Conservation (phyloP, 2,329 filamentous ascomycete species). For the Ceratocystis cacaofunesta region DNA sequence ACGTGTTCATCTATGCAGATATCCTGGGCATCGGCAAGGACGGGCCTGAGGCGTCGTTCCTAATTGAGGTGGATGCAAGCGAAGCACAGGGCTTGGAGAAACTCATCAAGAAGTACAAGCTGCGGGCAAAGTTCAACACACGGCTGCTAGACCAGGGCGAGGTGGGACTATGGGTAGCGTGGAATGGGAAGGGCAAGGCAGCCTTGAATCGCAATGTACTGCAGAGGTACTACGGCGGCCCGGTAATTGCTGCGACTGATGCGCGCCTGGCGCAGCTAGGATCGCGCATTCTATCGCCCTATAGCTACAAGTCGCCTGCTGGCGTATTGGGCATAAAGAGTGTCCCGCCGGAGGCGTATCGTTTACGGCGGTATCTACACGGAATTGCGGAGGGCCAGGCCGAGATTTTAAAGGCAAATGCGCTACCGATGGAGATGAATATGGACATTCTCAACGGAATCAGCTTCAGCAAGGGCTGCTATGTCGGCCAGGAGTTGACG, state of each 20-base stretch:
- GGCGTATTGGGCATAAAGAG: constrained; percentile 31
- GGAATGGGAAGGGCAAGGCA: constrained; percentile 38
- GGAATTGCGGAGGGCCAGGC: constrained; percentile 74
- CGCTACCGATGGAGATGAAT: constrained; percentile 78
- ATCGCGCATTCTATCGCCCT: constrained; percentile 29
- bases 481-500: constrained; percentile 90
- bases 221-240: background rate
- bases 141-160: constrained; percentile 51
- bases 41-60: constrained; percentile 27
- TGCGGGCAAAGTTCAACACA: constrained; percentile 64
- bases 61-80: constrained; percentile 68
- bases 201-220: background rate
- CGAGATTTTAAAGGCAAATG: constrained; percentile 56
- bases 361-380: constrained; percentile 57
- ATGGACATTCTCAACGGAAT: constrained; percentile 74
- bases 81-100: constrained; percentile 48
- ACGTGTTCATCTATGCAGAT: constrained; percentile 72
- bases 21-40: constrained; percentile 18
- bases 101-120: constrained; percentile 72
- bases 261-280: constrained; percentile 42
- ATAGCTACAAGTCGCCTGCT: constrained; percentile 20
- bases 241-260: constrained; percentile 32
- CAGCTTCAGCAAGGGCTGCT: constrained; percentile 92
- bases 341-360: constrained; percentile 48
- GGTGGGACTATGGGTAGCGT: constrained; percentile 55